These are phyloP conservation scores for Pythium plurisporium DNA, from an alignment of 352 stramenopile genomes.

Conservation along the genomic window DNA sequence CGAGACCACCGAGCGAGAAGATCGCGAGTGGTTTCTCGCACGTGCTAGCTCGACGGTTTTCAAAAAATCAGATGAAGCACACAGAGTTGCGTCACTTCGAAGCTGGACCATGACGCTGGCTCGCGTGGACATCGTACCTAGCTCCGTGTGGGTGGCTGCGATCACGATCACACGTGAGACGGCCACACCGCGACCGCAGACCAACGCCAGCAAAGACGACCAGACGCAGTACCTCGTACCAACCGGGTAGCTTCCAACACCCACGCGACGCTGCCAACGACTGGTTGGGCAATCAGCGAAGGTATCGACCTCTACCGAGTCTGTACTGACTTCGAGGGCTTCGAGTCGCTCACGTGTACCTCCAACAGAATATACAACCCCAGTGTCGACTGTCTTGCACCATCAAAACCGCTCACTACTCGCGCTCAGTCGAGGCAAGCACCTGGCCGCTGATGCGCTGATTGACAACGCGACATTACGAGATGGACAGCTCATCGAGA, in stretches of 20 bases:
- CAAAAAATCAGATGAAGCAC: not conserved
- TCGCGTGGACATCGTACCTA: not conserved
- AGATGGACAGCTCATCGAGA: not conserved
- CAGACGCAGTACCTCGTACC: not conserved
- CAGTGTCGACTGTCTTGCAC: not conserved
- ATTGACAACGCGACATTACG: not conserved
- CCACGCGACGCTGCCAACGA: not conserved
- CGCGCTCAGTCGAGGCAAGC: not conserved
- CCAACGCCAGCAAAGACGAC: not conserved
- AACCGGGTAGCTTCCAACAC: not conserved
- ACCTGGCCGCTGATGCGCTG: not conserved
- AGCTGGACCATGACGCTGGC: slow-evolving; percentile 1
- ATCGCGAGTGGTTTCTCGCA: not conserved
- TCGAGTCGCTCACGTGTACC: not conserved
- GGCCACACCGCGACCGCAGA: not conserved
- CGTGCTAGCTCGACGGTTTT: not conserved
- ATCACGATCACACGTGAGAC: not conserved
- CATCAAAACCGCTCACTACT: not conserved
- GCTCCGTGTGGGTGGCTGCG: not conserved
- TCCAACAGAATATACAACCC: not conserved
- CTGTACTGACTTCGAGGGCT: not conserved
- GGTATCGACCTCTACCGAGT: not conserved
- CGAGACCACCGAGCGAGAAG: not conserved
- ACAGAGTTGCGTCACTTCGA: not conserved
- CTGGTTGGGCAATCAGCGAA: not conserved